Evolutionary conservation across 495 filamentous ascomycete species (phyloP).

Genomic region (Neurospora sp.): DNA sequence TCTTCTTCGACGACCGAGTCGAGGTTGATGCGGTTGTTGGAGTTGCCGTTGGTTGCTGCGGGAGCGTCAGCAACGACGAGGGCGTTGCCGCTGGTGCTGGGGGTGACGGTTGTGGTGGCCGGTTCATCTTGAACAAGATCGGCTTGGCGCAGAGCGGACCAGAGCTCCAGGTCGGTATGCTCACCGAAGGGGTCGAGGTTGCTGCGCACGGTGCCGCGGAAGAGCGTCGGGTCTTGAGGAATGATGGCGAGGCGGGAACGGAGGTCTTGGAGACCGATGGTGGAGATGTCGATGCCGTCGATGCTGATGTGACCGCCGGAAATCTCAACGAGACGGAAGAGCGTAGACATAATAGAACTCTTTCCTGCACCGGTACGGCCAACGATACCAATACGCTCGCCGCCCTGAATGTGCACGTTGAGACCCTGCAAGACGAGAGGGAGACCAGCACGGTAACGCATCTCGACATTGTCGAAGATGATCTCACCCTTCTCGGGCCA

Average conservation of each 20-base stretch:
- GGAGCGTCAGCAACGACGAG: neutral
- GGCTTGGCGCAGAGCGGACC: slow-evolving; percentile 73
- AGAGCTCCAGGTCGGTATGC: slow-evolving; percentile 78
- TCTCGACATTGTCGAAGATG: slow-evolving; percentile 71
- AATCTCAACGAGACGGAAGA: slow-evolving; percentile 85
- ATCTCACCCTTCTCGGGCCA: slow-evolving; percentile 88
- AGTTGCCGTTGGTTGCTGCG: neutral
- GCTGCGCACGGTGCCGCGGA: slow-evolving; percentile 78
- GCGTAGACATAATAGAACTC: slow-evolving; percentile 82
- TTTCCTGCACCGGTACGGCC: slow-evolving; percentile 93
- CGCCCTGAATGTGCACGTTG: slow-evolving; percentile 64
- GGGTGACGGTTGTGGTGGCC: slow-evolving; percentile 9
- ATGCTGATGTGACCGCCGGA: slow-evolving; percentile 77
- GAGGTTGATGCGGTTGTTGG: slow-evolving; percentile 55
- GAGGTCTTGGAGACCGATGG: slow-evolving; percentile 74
- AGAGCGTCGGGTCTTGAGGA: slow-evolving; percentile 91
- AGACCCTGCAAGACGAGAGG: slow-evolving; percentile 78
- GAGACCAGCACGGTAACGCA: slow-evolving; percentile 78
- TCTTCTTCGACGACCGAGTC: slow-evolving; percentile 86
- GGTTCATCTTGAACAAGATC: slow-evolving; percentile 53
- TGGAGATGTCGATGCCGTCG: slow-evolving; percentile 82
- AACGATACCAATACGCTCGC: slow-evolving; percentile 88
- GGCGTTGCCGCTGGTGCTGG: slow-evolving; percentile 1
- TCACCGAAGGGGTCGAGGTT: slow-evolving; percentile 92
- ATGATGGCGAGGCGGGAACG: slow-evolving; percentile 88